Percentiles rank a stretch among this genome's conserved stretches.
phyloP scores from a whole-genome alignment of 176 grass and related monocot genomes.

The Avena insularis region DNA sequence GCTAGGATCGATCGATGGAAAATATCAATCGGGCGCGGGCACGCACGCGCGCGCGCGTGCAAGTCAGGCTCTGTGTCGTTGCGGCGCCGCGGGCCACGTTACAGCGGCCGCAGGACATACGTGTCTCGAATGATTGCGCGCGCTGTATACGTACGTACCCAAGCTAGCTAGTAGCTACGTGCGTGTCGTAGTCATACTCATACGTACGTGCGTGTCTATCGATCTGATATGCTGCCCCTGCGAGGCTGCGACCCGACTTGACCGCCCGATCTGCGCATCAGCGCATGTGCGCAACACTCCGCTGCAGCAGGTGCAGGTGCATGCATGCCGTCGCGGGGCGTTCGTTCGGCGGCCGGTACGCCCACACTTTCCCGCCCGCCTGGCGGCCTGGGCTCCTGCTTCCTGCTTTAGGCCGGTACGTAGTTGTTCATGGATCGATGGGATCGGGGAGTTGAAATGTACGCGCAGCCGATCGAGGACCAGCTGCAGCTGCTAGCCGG shows the following conservation, averaged over 20 bases:
- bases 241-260: neutral
- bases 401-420: neutral
- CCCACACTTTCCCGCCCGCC: neutral
- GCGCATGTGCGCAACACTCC: neutral
- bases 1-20: neutral
- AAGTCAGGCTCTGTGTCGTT: neutral
- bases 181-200: neutral
- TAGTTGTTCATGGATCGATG: neutral
- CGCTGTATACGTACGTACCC: neutral
- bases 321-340: slow-evolving; percentile 7
- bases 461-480: neutral
- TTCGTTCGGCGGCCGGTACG: slow-evolving; percentile 2
- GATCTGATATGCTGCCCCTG: neutral
- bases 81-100: slow-evolving; percentile 47
- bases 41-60: neutral
- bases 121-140: slow-evolving; percentile 51
- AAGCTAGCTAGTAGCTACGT: neutral
- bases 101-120: slow-evolving; percentile 44
- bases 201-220: neutral
- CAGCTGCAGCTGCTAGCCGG: neutral
- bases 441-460: neutral
- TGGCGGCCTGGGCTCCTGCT: neutral
- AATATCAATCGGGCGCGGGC: neutral
- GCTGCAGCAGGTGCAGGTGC: neutral
- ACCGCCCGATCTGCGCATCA: neutral